phyloP scores from a whole-genome alignment of 768 basidiomycete species.

The Phylloporus rhodoxanthus region DNA sequence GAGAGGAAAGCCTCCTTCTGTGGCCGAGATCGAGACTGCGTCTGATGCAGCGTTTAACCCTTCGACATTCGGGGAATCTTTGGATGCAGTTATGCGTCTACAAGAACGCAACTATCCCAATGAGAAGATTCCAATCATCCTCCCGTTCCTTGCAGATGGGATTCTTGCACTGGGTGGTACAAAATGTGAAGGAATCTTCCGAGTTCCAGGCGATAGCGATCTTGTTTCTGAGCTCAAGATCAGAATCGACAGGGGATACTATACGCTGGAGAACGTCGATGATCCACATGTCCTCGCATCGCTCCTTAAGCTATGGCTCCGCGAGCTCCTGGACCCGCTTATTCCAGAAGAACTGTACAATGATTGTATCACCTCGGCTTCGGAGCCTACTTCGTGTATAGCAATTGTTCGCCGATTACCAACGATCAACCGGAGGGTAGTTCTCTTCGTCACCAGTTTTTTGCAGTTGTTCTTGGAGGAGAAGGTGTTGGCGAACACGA shows the following conservation, averaged over 20 bases:
- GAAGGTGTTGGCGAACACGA: conserved; percentile 62
- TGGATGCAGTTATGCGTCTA: conserved; percentile 76
- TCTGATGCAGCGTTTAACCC: conserved; percentile 95
- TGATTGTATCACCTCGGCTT: conserved; percentile 69
- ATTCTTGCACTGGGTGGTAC: conserved; percentile 85
- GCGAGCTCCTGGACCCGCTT: conserved; percentile 88
- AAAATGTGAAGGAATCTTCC: conserved; percentile 86
- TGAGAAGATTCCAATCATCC: conserved; percentile 83
- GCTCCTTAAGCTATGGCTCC: conserved; percentile 87
- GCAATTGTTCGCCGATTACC: conserved; percentile 73
- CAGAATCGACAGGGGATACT: conserved; percentile 86
- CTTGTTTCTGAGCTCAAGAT: conserved; percentile 83
- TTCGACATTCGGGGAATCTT: conserved; percentile 87
- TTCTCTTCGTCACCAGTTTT: conserved; percentile 87
- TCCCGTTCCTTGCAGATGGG: conserved; percentile 89
- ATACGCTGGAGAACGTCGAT: conserved; percentile 83
- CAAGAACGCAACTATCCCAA: conserved; percentile 84
- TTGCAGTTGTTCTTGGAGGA: conserved; percentile 84
- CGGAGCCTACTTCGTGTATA: conserved; percentile 64
- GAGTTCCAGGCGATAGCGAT: conserved; percentile 87
- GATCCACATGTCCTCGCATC: conserved; percentile 89
- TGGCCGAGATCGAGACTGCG: conserved; percentile 87
- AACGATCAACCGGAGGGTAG: conserved; percentile 78
- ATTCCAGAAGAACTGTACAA: conserved; percentile 90
- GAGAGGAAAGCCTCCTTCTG: conserved; percentile 73